phyloP scores from a whole-genome alignment of 352 stramenopile species.

The Globisporangium apiculatum region DNA sequence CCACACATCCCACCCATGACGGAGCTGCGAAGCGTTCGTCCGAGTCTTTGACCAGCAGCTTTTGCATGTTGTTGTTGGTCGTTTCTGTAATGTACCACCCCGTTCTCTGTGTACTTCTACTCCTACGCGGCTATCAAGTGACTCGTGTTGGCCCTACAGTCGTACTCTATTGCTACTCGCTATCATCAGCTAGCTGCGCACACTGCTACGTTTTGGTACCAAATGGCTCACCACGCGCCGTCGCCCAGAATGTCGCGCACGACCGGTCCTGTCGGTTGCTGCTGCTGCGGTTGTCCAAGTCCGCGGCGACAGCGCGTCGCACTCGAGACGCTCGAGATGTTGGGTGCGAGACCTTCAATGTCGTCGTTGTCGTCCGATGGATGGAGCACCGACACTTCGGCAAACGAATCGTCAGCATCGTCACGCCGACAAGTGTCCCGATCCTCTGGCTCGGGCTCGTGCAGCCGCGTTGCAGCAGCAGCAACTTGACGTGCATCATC shows the following conservation, averaged over 20 bases:
- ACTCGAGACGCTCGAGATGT: slow-evolving; percentile 14
- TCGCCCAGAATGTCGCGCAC: slow-evolving; percentile 31
- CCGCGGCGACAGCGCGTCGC: neutral
- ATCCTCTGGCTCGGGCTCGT: slow-evolving; percentile 20
- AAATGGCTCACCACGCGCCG: slow-evolving; percentile 9
- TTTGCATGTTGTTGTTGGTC: too few species aligned
- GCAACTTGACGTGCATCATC: slow-evolving; percentile 10
- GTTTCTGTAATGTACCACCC: too few species aligned
- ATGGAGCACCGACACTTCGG: slow-evolving; percentile 32
- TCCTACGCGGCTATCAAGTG: too few species aligned
- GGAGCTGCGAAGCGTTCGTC: too few species aligned
- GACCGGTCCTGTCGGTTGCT: slow-evolving; percentile 18
- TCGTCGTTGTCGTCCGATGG: slow-evolving; percentile 22
- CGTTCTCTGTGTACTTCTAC: too few species aligned
- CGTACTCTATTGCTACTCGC: too few species aligned
- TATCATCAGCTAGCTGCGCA: neutral
- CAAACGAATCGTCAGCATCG: slow-evolving; percentile 3
- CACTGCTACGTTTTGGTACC: neutral
- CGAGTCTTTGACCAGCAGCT: too few species aligned
- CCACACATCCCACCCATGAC: too few species aligned
- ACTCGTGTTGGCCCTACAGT: too few species aligned
- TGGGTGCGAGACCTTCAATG: slow-evolving; percentile 38
- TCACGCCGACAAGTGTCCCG: neutral
- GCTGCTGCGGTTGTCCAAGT: neutral
- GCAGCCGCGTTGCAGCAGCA: slow-evolving; percentile 7